These are phyloP conservation scores for Aureobasidium mangrovei DNA, from an alignment of 2,329 filamentous ascomycete species.

Conservation along the genomic window DNA sequence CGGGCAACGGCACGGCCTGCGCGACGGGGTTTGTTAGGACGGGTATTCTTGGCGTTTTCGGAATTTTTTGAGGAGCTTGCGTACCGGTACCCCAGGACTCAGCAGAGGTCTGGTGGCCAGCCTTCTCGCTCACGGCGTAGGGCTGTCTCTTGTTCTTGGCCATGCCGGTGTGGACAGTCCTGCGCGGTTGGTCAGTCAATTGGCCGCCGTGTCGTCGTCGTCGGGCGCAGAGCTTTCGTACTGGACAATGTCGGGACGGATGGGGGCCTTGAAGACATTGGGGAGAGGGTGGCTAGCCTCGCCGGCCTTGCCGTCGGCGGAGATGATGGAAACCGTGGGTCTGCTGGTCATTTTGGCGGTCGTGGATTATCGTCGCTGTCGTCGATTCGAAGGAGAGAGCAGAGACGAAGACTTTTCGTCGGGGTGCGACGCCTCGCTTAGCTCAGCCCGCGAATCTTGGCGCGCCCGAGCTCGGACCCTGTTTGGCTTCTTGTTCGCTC, in stretches of 20 bases:
- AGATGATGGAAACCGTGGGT: slow-evolving; percentile 95
- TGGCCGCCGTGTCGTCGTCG: slow-evolving; percentile 14
- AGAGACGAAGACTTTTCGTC: slow-evolving; percentile 2
- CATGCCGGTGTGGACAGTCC: slow-evolving; percentile 88
- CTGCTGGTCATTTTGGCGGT: slow-evolving; percentile 71
- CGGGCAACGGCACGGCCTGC: slow-evolving; percentile 95
- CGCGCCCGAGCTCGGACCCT: background rate
- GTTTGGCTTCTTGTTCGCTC: no score
- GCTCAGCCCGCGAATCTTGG: slow-evolving; percentile 9
- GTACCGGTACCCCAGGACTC: slow-evolving; percentile 99
- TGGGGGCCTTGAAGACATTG: slow-evolving; percentile 92
- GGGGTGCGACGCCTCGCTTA: slow-evolving; percentile 10
- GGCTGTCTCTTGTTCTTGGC: slow-evolving; percentile 99
- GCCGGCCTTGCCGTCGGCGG: slow-evolving; percentile 88
- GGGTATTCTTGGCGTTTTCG: slow-evolving; percentile 16
- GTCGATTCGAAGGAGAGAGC: slow-evolving; percentile 1
- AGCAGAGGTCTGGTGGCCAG: slow-evolving; percentile 98
- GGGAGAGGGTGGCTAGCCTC: slow-evolving; percentile 86
- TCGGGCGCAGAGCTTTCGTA: slow-evolving; percentile 41
- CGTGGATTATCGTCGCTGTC: slow-evolving; percentile 14
- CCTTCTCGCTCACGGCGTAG: slow-evolving; percentile 99
- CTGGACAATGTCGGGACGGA: slow-evolving; percentile 98
- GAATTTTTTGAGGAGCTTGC: slow-evolving; percentile 18
- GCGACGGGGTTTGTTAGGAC: slow-evolving; percentile 2
- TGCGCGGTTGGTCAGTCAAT: slow-evolving; percentile 29